Percentiles rank a stretch among this genome's conserved stretches.
phyloP scores from a whole-genome alignment of 2,329 filamentous ascomycete species.

The Xylariaceae sp. region DNA sequence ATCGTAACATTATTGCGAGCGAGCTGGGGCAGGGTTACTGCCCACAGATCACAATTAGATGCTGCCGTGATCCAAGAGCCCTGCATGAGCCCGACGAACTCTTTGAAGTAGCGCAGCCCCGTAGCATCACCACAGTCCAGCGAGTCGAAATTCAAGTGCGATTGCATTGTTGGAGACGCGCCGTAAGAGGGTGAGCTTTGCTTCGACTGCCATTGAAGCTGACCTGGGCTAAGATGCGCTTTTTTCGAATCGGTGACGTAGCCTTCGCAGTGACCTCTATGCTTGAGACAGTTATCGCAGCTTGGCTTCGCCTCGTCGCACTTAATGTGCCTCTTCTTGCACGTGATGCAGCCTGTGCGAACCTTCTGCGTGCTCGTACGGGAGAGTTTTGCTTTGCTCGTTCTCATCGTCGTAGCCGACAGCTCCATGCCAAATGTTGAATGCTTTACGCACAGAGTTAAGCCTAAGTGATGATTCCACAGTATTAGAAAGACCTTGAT shows the following conservation, averaged over 20 bases:
- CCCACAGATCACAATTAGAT: constrained; percentile 24
- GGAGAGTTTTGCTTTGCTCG: constrained; percentile 5
- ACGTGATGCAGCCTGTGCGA: constrained; percentile 13
- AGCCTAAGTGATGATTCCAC: no score
- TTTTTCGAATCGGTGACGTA: constrained; percentile 1
- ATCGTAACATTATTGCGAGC: constrained; percentile 21
- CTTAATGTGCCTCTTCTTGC: constrained; percentile 14
- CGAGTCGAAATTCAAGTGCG: constrained; percentile 9
- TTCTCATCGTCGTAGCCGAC: no score
- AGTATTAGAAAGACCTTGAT: no score
- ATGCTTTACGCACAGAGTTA: no score
- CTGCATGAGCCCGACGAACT: constrained; percentile 26
- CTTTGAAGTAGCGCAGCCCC: constrained; percentile 23
- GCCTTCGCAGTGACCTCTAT: constrained; percentile 8
- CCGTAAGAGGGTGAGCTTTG: not conserved
- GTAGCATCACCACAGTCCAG: constrained; percentile 13
- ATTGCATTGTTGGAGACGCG: constrained; percentile 2
- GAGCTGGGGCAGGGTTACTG: constrained; percentile 27
- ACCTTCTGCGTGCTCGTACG: constrained; percentile 11
- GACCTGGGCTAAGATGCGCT: constrained; percentile 8
- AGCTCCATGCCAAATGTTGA: no score
- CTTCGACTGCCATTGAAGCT: constrained; percentile 19
- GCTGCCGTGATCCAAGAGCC: constrained; percentile 25
- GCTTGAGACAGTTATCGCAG: constrained; percentile 10
- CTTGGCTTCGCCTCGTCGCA: constrained; percentile 13